phyloP scores from a whole-genome alignment of 2,329 filamentous ascomycete species.

The Nothophoma quercina region DNA sequence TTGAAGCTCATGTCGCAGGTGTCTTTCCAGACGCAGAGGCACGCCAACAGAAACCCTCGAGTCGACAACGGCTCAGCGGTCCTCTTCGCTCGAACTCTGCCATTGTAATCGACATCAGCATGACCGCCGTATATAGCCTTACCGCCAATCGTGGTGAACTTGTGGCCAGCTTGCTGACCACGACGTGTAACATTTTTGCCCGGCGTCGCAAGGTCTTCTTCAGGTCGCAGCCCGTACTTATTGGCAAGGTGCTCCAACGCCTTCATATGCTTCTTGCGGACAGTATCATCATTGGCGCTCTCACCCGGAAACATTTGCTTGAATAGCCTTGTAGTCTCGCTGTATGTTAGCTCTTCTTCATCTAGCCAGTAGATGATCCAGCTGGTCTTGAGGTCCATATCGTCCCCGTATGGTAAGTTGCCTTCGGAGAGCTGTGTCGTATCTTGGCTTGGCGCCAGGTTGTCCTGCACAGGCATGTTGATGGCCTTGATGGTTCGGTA shows the following conservation, averaged over 20 bases:
- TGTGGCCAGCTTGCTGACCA: conserved; percentile 11
- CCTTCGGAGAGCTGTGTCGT: conserved; percentile 12
- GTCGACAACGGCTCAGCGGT: background rate
- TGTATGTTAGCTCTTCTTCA: conserved; percentile 19
- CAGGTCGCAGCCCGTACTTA: conserved; percentile 18
- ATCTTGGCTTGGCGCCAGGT: background rate
- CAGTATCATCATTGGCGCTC: conserved; percentile 17
- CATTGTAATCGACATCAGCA: background rate
- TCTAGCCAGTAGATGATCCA: conserved; percentile 26
- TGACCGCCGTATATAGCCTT: background rate
- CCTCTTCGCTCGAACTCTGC: background rate
- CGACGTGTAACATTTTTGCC: conserved; percentile 15
- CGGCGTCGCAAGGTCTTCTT: conserved; percentile 7
- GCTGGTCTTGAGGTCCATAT: conserved; percentile 19
- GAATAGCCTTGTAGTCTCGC: conserved; percentile 11
- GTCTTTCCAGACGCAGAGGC: conserved; percentile 27
- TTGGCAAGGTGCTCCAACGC: conserved; percentile 1
- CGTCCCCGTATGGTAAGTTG: conserved; percentile 17
- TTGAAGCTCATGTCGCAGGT: conserved; percentile 13
- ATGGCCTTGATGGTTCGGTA: conserved; percentile 26
- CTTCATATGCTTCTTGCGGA: conserved; percentile 22
- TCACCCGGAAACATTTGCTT: conserved; percentile 15
- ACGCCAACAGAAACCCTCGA: conserved; percentile 19
- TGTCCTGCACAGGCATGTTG: conserved; percentile 20
- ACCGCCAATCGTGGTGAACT: conserved; percentile 7